Percentiles rank a stretch among this genome's conserved stretches.
phyloP scores from a whole-genome alignment of 371 early-diverging fungal genomes.

The Apophysomyces ossiformis region DNA sequence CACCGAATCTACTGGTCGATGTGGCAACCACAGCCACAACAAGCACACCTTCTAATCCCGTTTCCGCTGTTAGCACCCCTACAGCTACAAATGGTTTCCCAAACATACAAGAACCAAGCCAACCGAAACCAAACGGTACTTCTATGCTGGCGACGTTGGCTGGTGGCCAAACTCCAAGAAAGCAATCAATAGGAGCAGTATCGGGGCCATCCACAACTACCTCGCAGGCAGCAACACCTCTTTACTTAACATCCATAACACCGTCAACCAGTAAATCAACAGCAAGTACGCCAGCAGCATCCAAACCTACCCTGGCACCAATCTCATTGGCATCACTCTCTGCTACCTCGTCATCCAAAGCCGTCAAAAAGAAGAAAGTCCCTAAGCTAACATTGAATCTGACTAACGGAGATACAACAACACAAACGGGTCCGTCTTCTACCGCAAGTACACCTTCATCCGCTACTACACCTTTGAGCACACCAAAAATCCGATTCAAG shows the following conservation, averaged over 20 bases:
- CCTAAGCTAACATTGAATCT: slow-evolving; percentile 40
- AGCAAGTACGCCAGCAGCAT: slow-evolving; percentile 17
- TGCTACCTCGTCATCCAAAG: slow-evolving; percentile 19
- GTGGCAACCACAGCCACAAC: slow-evolving; percentile 27
- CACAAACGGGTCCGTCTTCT: slow-evolving; percentile 15
- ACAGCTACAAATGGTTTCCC: slow-evolving; percentile 17
- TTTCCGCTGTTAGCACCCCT: slow-evolving; percentile 16
- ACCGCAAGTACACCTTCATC: slow-evolving; percentile 13
- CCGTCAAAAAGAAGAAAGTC: slow-evolving; percentile 37
- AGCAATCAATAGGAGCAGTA: slow-evolving; percentile 4
- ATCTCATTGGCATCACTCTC: slow-evolving; percentile 34
- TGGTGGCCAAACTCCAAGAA: slow-evolving; percentile 23
- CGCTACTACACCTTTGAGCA: slow-evolving; percentile 27
- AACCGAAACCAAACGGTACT: slow-evolving; percentile 12
- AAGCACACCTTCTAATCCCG: slow-evolving; percentile 16
- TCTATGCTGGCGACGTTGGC: slow-evolving; percentile 47
- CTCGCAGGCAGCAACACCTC: slow-evolving; percentile 20
- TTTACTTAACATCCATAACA: slow-evolving; percentile 11
- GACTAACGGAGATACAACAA: slow-evolving; percentile 14
- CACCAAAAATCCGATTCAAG: slow-evolving; percentile 53
- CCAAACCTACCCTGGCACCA: slow-evolving; percentile 19
- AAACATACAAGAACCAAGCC: background rate
- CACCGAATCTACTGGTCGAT: slow-evolving; percentile 50
- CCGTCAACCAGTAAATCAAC: slow-evolving; percentile 23
- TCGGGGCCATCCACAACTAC: slow-evolving; percentile 22